A percentile compares a stretch with the other conserved stretches of the same genome.
These are phyloP conservation scores for Gonapodya sp. DNA, from an alignment of 192 early-diverging fungal species.

Conservation along the genomic window DNA sequence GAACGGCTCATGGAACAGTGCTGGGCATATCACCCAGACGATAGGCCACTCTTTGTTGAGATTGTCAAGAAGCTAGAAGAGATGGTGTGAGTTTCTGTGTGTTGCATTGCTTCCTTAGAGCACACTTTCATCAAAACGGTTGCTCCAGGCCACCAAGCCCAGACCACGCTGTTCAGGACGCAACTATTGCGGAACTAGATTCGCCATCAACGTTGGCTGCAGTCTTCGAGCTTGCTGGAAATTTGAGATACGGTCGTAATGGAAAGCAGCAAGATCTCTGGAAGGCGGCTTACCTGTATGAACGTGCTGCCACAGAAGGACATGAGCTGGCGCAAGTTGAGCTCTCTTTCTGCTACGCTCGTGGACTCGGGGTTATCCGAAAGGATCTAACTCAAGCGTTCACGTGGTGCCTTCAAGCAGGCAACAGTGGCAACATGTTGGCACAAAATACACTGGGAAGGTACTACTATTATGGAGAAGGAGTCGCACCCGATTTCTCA, in stretches of 20 bases:
- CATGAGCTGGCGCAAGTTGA: conserved; percentile 45
- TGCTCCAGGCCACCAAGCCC: not conserved
- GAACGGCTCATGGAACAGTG: not conserved
- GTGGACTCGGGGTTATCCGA: conserved; percentile 33
- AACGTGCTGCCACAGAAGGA: conserved; percentile 29
- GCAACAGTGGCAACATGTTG: conserved; percentile 27
- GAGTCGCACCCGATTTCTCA: not conserved
- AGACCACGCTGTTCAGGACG: not conserved
- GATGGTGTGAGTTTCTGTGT: not conserved
- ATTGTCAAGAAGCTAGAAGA: not conserved
- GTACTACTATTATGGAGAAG: not conserved
- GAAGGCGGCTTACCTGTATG: not conserved
- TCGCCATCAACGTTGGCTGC: not conserved
- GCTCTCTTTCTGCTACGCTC: conserved; percentile 39
- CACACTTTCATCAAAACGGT: not conserved
- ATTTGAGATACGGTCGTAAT: not conserved
- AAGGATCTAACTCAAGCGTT: conserved; percentile 32
- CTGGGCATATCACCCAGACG: not conserved
- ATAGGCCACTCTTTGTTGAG: not conserved
- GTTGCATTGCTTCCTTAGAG: not conserved
- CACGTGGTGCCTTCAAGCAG: conserved; percentile 30
- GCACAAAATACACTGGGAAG: not conserved
- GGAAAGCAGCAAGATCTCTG: not conserved
- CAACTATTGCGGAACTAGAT: not conserved
- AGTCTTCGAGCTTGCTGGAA: not conserved